Conservation (phyloP, 1,284 basidiomycete genomes). For the Fereydounia khargensis region DNA sequence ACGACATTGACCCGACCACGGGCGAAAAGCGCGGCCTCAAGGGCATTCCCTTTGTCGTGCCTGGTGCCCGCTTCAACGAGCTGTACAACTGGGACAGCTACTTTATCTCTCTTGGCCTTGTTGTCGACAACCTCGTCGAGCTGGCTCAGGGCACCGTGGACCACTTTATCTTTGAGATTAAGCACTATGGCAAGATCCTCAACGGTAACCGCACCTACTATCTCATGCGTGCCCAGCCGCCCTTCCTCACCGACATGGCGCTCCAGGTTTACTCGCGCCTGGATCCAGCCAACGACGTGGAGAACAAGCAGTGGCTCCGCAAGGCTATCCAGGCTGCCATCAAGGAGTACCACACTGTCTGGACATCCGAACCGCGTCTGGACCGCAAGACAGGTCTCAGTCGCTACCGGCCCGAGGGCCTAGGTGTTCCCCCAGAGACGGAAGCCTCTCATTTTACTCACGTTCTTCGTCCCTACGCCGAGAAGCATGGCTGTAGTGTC, state of each 20-base stretch:
- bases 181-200: conserved; percentile 79
- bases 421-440: conserved; percentile 95
- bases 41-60: conserved; percentile 90
- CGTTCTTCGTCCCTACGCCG: conserved; percentile 89
- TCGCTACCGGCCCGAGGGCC: conserved; percentile 87
- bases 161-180: conserved; percentile 98
- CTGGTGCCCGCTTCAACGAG: conserved; percentile 96
- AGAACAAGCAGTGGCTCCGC: conserved; percentile 86
- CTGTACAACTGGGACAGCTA: conserved; percentile 68
- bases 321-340: conserved; percentile 92
- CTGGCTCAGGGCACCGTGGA: conserved; percentile 97
- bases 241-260: conserved; percentile 97
- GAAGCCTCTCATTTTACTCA: conserved; percentile 97
- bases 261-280: conserved; percentile 95
- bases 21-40: conserved; percentile 68
- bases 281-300: conserved; percentile 75
- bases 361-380: conserved; percentile 88
- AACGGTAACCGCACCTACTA: conserved; percentile 63
- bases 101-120: conserved; percentile 87
- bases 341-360: conserved; percentile 97
- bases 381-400: conserved; percentile 90
- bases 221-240: conserved; percentile 90
- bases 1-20: conserved; percentile 67
- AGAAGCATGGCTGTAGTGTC: conserved; percentile 88
- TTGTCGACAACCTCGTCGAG: conserved; percentile 87